phyloP scores from a whole-genome alignment of 768 basidiomycete species.

The Albatrellus ellisii region DNA sequence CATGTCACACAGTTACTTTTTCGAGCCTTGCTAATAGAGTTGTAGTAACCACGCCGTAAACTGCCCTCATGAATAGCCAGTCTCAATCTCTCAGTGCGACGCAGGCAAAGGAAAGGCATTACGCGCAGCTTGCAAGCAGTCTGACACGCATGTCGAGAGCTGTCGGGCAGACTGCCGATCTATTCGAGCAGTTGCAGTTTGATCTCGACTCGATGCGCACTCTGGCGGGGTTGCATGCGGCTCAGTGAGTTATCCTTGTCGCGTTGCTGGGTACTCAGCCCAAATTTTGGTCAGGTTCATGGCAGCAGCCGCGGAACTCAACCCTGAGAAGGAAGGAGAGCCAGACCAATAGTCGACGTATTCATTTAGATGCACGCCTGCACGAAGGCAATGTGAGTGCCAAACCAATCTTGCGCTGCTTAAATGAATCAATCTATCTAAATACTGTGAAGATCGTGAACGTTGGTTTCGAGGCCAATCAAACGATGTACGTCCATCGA shows the following conservation, averaged over 20 bases:
- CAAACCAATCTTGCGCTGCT: too few relatives aligned
- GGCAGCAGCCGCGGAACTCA: slow-evolving; percentile 33
- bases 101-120: slow-evolving; percentile 71
- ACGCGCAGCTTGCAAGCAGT: slow-evolving; percentile 60
- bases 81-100: slow-evolving; percentile 45
- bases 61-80: slow-evolving; percentile 15
- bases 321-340: slow-evolving; percentile 17
- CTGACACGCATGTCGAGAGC: slow-evolving; percentile 56
- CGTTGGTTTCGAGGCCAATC: too few relatives aligned
- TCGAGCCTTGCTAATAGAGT: too few relatives aligned
- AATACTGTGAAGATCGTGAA: too few relatives aligned
- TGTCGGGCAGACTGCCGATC: slow-evolving; percentile 57
- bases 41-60: too few relatives aligned
- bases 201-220: slow-evolving; percentile 71
- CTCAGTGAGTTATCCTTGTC: slow-evolving; percentile 45
- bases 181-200: slow-evolving; percentile 63
- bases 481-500: too few relatives aligned
- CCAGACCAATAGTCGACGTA: too few relatives aligned
- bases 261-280: background rate
- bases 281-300: slow-evolving; percentile 27
- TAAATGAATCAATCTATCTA: too few relatives aligned
- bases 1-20: too few relatives aligned
- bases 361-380: too few relatives aligned
- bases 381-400: too few relatives aligned
- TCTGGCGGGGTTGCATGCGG: slow-evolving; percentile 67